phyloP scores from a whole-genome alignment of 768 basidiomycete genomes.

The Sporobolomyces phaffii region DNA sequence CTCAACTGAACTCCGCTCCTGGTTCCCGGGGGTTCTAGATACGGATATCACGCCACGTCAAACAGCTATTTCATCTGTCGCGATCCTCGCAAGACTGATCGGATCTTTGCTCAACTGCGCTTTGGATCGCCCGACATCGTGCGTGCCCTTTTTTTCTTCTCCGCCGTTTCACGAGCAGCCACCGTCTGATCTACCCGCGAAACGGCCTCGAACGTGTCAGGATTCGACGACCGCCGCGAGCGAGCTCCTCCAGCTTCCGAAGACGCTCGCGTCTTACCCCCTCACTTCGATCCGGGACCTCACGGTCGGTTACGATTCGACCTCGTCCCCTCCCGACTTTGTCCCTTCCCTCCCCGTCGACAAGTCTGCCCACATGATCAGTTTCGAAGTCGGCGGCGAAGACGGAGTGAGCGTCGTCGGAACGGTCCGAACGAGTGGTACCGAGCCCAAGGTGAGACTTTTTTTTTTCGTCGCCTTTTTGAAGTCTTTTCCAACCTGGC shows the following conservation, averaged over 20 bases:
- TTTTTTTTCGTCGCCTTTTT: too few relatives aligned
- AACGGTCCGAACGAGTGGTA: constrained; percentile 79
- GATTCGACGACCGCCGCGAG: background rate
- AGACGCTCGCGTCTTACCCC: constrained; percentile 54
- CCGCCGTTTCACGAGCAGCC: too few relatives aligned
- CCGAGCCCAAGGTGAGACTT: constrained; percentile 79
- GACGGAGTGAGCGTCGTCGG: constrained; percentile 56
- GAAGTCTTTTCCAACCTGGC: too few relatives aligned
- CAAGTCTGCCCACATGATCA: constrained; percentile 65
- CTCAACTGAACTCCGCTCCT: too few relatives aligned
- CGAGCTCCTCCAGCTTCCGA: constrained; percentile 14
- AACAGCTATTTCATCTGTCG: constrained; percentile 51
- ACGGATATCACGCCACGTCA: constrained; percentile 63
- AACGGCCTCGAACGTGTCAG: background rate
- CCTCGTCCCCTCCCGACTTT: constrained; percentile 59
- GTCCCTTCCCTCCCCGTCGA: constrained; percentile 53
- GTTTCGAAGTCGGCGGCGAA: constrained; percentile 55
- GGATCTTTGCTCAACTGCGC: constrained; percentile 64
- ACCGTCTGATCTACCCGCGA: too few relatives aligned
- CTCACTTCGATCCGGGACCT: constrained; percentile 67
- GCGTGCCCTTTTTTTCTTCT: constrained; percentile 13
- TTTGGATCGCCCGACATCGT: constrained; percentile 52
- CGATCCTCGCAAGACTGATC: constrained; percentile 61
- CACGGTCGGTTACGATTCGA: constrained; percentile 62
- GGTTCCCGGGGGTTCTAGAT: constrained; percentile 48